A percentile compares a stretch with the other conserved stretches of the same genome.
phyloP scores from a whole-genome alignment of 768 basidiomycete genomes.

The Termitomyces sp. region DNA sequence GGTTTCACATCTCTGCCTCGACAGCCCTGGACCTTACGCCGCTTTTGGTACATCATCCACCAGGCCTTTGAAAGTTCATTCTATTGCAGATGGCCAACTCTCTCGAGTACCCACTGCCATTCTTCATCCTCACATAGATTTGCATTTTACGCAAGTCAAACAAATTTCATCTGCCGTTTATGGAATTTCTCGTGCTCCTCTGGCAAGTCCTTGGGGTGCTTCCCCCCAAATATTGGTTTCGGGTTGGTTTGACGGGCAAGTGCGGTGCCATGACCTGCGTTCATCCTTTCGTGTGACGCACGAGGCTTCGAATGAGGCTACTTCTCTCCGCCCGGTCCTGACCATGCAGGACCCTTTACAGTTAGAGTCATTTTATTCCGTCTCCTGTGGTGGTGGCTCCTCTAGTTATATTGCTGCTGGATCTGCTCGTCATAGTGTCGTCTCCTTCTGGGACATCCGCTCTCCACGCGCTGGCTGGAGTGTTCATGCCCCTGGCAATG shows the following conservation, averaged over 20 bases:
- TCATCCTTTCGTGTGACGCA: slow-evolving; percentile 30
- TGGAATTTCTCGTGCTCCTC: slow-evolving; percentile 60
- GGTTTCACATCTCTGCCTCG: slow-evolving; percentile 54
- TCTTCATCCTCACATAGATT: slow-evolving; percentile 37
- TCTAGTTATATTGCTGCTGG: slow-evolving; percentile 71
- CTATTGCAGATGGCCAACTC: slow-evolving; percentile 46
- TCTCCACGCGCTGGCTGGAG: slow-evolving; percentile 64
- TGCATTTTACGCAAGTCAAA: slow-evolving; percentile 16
- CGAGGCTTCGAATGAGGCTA: slow-evolving; percentile 16
- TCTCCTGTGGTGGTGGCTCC: slow-evolving; percentile 72
- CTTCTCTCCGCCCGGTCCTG: slow-evolving; percentile 54
- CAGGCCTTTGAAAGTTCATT: slow-evolving; percentile 56
- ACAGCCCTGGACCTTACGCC: slow-evolving; percentile 54
- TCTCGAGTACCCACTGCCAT: slow-evolving; percentile 43
- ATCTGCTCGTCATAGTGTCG: slow-evolving; percentile 70
- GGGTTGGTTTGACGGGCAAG: slow-evolving; percentile 80
- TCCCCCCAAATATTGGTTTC: slow-evolving; percentile 72
- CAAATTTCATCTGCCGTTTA: slow-evolving; percentile 60
- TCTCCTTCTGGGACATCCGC: slow-evolving; percentile 83
- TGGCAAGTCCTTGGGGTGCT: slow-evolving; percentile 63
- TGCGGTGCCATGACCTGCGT: slow-evolving; percentile 75
- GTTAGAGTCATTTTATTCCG: slow-evolving; percentile 69
- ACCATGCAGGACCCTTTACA: slow-evolving; percentile 66
- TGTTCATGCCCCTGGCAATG: slow-evolving; percentile 77
- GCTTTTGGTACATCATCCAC: slow-evolving; percentile 65